Conservation (phyloP, 1,284 basidiomycete species). For the Malassezia psittaci region DNA sequence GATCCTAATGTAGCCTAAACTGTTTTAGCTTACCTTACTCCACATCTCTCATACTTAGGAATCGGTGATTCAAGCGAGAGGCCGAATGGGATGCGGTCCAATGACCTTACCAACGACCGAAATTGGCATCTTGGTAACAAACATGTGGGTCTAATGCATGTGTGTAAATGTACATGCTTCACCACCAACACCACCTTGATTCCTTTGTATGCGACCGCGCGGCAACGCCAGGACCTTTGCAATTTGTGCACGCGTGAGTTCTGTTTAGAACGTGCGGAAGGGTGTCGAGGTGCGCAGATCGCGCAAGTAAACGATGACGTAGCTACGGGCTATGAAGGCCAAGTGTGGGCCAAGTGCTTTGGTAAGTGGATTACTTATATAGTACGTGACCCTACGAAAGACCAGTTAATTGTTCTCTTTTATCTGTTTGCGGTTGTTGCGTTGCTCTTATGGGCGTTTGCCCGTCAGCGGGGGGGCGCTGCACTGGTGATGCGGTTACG, state of each 20-base stretch:
- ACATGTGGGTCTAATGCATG: slow-evolving; percentile 19
- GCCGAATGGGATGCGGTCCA: not conserved
- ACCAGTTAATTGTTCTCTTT: slow-evolving; percentile 37
- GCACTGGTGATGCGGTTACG: not conserved
- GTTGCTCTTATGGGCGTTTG: slow-evolving; percentile 11
- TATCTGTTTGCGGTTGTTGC: slow-evolving; percentile 30
- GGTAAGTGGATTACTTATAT: slow-evolving; percentile 7
- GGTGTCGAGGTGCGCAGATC: slow-evolving; percentile 41
- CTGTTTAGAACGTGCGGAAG: slow-evolving; percentile 40
- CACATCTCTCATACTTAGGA: not conserved
- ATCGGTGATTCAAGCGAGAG: too few relatives aligned
- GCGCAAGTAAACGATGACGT: slow-evolving; percentile 40
- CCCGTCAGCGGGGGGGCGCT: not conserved
- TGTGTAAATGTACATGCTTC: slow-evolving; percentile 48
- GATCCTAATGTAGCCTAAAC: not conserved
- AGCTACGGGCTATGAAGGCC: slow-evolving; percentile 45
- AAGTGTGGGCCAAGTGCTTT: slow-evolving; percentile 47
- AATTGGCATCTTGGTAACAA: slow-evolving; percentile 9
- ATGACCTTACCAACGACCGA: not conserved
- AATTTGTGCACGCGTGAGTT: slow-evolving; percentile 45
- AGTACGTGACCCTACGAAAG: slow-evolving; percentile 42
- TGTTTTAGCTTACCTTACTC: not conserved
- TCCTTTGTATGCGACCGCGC: slow-evolving; percentile 31
- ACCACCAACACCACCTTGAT: slow-evolving; percentile 45
- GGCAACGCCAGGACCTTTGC: slow-evolving; percentile 33